phyloP scores from a whole-genome alignment of 257 asterid genomes.

The Solanum lycopersicoides region DNA sequence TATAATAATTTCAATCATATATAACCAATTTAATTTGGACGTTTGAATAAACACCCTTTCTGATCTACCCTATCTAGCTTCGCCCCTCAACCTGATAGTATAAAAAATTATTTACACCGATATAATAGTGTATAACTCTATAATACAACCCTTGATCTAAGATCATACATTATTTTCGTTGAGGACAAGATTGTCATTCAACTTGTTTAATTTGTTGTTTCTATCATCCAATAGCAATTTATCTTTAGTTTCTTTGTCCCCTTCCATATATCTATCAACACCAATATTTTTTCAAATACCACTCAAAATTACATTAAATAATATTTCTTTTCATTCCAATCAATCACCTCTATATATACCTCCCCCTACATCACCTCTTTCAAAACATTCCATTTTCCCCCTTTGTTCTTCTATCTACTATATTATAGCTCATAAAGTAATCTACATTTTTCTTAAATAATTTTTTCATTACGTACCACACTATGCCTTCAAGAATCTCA shows the following conservation, averaged over 20 bases:
- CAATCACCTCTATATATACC: slow-evolving; percentile 1
- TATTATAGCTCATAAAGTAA: background rate
- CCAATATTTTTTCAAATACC: background rate
- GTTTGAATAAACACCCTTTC: background rate
- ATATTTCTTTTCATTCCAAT: background rate
- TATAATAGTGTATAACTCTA: background rate
- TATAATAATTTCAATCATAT: too few relatives aligned
- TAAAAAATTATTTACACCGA: background rate
- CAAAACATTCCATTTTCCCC: background rate
- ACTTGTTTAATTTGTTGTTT: background rate
- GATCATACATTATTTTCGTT: background rate
- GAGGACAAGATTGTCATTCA: slow-evolving; percentile 25
- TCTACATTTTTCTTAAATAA: background rate
- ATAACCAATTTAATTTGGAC: background rate
- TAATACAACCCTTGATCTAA: background rate
- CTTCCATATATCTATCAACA: background rate
- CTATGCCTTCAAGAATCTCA: slow-evolving; percentile 46
- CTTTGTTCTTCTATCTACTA: background rate
- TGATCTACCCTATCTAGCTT: background rate
- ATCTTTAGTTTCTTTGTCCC: slow-evolving; percentile 13
- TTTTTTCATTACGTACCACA: background rate
- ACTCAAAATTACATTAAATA: background rate
- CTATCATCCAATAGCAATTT: slow-evolving; percentile 10
- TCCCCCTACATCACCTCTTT: background rate
- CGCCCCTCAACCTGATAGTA: background rate